Conservation (phyloP, 805 yeast species). For the Wickerhamiella nectarea region DNA sequence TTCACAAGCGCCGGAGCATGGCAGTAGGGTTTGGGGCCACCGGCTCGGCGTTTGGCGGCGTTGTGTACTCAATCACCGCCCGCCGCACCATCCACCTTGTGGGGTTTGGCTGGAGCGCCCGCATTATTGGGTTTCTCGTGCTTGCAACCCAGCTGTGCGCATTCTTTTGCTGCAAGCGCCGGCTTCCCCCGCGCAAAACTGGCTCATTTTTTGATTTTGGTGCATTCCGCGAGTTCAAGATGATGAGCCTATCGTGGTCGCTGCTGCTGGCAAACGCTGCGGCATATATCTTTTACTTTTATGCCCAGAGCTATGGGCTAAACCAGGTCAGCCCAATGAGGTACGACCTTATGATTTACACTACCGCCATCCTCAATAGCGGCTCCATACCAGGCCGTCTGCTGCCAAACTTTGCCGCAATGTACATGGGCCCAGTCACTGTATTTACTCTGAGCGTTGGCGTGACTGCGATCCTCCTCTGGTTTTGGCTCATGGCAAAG, state of each 20-base stretch:
- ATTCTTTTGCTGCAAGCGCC: slow-evolving; percentile 19
- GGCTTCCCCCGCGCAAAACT: slow-evolving; percentile 23
- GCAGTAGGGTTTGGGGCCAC: slow-evolving; percentile 36
- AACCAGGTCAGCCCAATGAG: neutral
- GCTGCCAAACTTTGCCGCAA: slow-evolving; percentile 35
- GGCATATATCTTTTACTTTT: slow-evolving; percentile 26
- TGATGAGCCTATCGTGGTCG: slow-evolving; percentile 19
- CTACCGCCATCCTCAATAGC: slow-evolving; percentile 26
- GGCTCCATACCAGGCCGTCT: slow-evolving; percentile 39
- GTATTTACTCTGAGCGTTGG: slow-evolving; percentile 24
- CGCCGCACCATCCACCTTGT: slow-evolving; percentile 29
- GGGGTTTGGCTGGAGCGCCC: slow-evolving; percentile 43
- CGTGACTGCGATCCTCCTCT: slow-evolving; percentile 18
- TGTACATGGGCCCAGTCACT: slow-evolving; percentile 35
- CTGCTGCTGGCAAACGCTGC: slow-evolving; percentile 23
- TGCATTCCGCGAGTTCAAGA: slow-evolving; percentile 22
- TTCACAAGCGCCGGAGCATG: slow-evolving; percentile 30
- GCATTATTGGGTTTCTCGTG: slow-evolving; percentile 36
- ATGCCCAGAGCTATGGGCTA: slow-evolving; percentile 24
- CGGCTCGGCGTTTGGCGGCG: slow-evolving; percentile 42
- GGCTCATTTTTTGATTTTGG: slow-evolving; percentile 20
- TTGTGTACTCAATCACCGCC: slow-evolving; percentile 35
- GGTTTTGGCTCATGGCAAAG: slow-evolving; percentile 28
- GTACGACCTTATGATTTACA: slow-evolving; percentile 14
- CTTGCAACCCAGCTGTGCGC: slow-evolving; percentile 21